Evolutionary conservation across 768 basidiomycete species (phyloP).

Genomic region (Melanogaster broomeanus): DNA sequence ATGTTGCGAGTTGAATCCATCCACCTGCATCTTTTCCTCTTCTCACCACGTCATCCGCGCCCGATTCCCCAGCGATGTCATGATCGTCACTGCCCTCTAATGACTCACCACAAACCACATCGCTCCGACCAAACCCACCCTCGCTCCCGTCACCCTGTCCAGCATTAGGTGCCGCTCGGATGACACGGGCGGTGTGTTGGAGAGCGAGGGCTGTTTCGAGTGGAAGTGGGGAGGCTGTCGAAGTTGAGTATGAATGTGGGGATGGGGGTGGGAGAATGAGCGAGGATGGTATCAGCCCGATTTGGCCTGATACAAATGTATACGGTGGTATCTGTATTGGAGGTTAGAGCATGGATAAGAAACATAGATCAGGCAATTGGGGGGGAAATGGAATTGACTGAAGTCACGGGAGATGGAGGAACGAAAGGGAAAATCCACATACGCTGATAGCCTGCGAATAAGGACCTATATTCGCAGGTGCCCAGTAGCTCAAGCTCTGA

Average conservation of each 20-base stretch:
- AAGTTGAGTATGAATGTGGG: constrained; percentile 35
- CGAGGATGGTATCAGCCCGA: constrained; percentile 80
- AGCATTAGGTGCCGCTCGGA: constrained; percentile 52
- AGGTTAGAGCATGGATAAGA: background rate
- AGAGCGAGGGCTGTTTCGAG: constrained; percentile 71
- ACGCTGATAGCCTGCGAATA: constrained; percentile 94
- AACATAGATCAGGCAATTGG: background rate
- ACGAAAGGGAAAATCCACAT: constrained; percentile 24
- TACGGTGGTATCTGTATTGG: constrained; percentile 62
- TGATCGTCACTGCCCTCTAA: constrained; percentile 65
- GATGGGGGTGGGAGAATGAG: constrained; percentile 64
- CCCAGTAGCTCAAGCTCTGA: constrained; percentile 97
- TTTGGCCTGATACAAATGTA: constrained; percentile 94
- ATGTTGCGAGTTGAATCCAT: constrained; percentile 62
- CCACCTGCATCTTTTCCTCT: constrained; percentile 38
- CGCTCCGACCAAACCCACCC: constrained; percentile 25
- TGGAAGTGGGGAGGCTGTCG: constrained; percentile 50
- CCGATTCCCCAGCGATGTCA: background rate
- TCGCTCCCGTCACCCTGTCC: constrained; percentile 31
- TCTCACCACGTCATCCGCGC: constrained; percentile 37
- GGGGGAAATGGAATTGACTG: background rate
- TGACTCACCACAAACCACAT: constrained; percentile 39
- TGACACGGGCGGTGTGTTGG: constrained; percentile 79
- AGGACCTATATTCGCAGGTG: constrained; percentile 97
- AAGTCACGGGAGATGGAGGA: background rate